Base-by-base conservation (phyloP, 257 asterid genomes). In the Oldenlandia corymbosa region DNA sequence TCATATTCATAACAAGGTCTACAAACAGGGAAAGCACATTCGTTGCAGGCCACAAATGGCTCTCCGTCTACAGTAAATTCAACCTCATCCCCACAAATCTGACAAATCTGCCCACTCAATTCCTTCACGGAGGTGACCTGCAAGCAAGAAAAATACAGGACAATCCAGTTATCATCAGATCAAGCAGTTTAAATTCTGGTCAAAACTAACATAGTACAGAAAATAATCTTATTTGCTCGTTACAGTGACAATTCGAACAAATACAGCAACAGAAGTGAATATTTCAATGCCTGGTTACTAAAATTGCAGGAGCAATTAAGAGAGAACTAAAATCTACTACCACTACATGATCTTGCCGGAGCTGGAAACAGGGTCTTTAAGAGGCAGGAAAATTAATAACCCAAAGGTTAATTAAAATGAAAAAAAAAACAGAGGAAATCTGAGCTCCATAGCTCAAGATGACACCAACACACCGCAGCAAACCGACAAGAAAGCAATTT, bases 81-180 rank as follows among this genome's bases (percentile, higher is more conserved):
- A 66, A 92, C 68, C 77, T 92, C 98, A 76, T 91, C 98, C 62
- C 96, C 96, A 78, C 98, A 91, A 80, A 91, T 91, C 88, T 91
- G 96, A 62, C 98, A 92, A 79, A 76, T 92, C 88, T 88, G 98
- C 30, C 95, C 96, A 67, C 85, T 88, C 78, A 92, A 76, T 78
- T 92, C 98, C 69, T 85, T 85, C 73, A 92, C 97, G 27, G 89
- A 86, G 56, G 96, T 92, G 54, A 92, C 98, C 98, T 92, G 86
- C 66, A 27, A 55, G 55, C 17, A 62, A 51, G 42, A 24, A 50
- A 64, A 20, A 41, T 34, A n/a, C 54, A 13, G 12, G 16, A 58
- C 2, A 31, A 30, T n/a, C 10, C 10, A 31, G 18, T 64, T 24
- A 58, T 63, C 65, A 48, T 34, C 70, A 70, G 74, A 82, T 78